Evolutionary conservation across 2,329 filamentous ascomycete genomes (phyloP), one percentile per base, ranked within the genome.

Genomic region (Aspergillus sergii): DNA sequence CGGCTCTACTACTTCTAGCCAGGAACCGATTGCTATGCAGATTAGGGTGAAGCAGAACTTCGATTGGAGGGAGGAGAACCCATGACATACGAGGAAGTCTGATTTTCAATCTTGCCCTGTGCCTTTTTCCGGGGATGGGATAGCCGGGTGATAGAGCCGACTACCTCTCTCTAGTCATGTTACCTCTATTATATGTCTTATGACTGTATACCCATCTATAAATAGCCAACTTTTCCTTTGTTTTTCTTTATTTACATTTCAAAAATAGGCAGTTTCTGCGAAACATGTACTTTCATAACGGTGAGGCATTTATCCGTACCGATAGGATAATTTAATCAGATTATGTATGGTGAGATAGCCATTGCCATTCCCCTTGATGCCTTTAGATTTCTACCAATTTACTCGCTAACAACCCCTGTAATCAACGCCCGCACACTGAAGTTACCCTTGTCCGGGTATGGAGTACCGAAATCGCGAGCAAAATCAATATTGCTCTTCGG

Each of bases 31-130:
- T 46, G 41, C 56, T 5, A 57, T 60, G 63, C 59, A 62, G 41
- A 64, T 64, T 43, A 28, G 39, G 21, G 63, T 64, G n/a, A 64
- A 64, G 12, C 57, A 59, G 1, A 62, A 59, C 19, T 62, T 64
- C 8, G 43, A 62, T 12, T 64, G 63, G 63, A 43, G 43, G 12
- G 59, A 59, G 59, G 50, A 51, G 26, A 36, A 34, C 7, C 26
- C 30, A n/a, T 55, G 43, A 11, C 1, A 2, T 21, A n/a, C 8
- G 7, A 11, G 1, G 23, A 28, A 14, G 12, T 26, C 21, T 28
- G 45, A 14, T 5, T 6, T 16, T 16, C 14, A 6, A 36, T 6
- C 14, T 14, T 7, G 12, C 34, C 12, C 14, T 36, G 34, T 16
- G 5, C 4, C 5, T 36, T 16, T 36, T 36, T 16, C 5, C 4